A percentile compares a stretch with the other conserved stretches of the same genome.
These are phyloP conservation scores for Flaveria brownii DNA, from an alignment of 129 eudicot genomes.

Conservation along the genomic window DNA sequence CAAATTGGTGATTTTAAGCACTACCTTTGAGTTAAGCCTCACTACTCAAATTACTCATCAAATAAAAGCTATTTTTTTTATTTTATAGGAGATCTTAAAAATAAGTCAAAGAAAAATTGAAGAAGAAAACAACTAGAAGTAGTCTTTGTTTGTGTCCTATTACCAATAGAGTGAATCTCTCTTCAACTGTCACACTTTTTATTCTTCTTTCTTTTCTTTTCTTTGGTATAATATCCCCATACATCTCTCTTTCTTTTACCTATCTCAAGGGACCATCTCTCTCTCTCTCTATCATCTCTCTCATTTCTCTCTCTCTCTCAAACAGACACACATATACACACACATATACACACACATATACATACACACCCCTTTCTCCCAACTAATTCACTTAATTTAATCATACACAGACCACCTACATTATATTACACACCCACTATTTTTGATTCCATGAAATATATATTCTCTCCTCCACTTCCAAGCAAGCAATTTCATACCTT, in stretches of 20 bases:
- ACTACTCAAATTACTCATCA: too few relatives aligned
- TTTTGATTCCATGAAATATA: slow-evolving; percentile 35
- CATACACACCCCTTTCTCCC: slow-evolving; percentile 37
- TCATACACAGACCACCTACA: slow-evolving; percentile 41
- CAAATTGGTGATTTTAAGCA: too few relatives aligned
- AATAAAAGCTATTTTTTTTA: too few relatives aligned
- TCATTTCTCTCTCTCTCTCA: background rate
- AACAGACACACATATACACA: background rate
- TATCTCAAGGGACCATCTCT: slow-evolving; percentile 30
- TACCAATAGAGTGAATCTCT: slow-evolving; percentile 28
- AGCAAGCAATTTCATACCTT: slow-evolving; percentile 59
- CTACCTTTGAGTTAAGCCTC: too few relatives aligned
- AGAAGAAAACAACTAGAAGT: background rate
- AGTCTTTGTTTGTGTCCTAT: slow-evolving; percentile 31
- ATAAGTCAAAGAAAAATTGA: background rate
- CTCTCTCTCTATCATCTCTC: background rate
- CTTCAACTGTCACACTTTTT: slow-evolving; percentile 31
- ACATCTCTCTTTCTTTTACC: slow-evolving; percentile 24
- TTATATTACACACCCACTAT: slow-evolving; percentile 29
- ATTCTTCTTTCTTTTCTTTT: slow-evolving; percentile 14
- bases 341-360: background rate
- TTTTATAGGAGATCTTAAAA: too few relatives aligned
- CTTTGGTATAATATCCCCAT: slow-evolving; percentile 13
- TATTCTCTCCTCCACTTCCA: slow-evolving; percentile 57
- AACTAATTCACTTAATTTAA: slow-evolving; percentile 46